Evolutionary conservation across 2,329 filamentous ascomycete species (phyloP).

Genomic region (Paraphaeosphaeria sporulosa): DNA sequence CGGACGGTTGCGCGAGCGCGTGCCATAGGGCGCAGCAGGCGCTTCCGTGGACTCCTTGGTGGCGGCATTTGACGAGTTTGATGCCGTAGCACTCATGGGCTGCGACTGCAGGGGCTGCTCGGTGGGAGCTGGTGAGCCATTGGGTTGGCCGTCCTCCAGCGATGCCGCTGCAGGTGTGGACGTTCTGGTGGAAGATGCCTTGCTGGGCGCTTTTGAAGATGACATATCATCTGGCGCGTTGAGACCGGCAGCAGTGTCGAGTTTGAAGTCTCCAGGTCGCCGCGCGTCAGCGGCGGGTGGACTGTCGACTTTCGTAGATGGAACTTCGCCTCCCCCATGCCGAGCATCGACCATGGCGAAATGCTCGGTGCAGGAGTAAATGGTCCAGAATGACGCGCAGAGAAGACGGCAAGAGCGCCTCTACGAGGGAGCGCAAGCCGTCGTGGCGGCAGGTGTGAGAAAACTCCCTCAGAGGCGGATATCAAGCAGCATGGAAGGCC

Average conservation of each 20-base stretch:
- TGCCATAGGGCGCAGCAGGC: slow-evolving; percentile 78
- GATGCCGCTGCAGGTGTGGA: slow-evolving; percentile 41
- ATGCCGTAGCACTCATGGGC: slow-evolving; percentile 36
- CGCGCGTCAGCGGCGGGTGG: slow-evolving; percentile 36
- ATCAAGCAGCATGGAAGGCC: slow-evolving; percentile 48
- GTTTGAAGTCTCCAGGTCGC: slow-evolving; percentile 40
- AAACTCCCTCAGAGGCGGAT: slow-evolving; percentile 39
- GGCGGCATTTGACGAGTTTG: slow-evolving; percentile 39
- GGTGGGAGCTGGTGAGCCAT: slow-evolving; percentile 36
- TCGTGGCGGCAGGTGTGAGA: slow-evolving; percentile 37
- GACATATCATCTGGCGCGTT: slow-evolving; percentile 36
- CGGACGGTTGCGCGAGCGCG: slow-evolving; percentile 87
- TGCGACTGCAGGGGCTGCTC: slow-evolving; percentile 40
- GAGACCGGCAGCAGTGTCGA: slow-evolving; percentile 30
- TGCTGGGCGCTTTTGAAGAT: slow-evolving; percentile 42
- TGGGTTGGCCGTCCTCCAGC: slow-evolving; percentile 33
- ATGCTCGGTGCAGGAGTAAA: slow-evolving; percentile 28
- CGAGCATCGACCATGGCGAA: slow-evolving; percentile 47
- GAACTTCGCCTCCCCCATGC: slow-evolving; percentile 46
- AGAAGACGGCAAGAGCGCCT: slow-evolving; percentile 30
- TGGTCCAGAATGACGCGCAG: slow-evolving; percentile 25
- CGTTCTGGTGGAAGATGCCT: slow-evolving; percentile 44
- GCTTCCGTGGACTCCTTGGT: slow-evolving; percentile 44
- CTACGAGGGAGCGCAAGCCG: slow-evolving; percentile 31
- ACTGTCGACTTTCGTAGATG: slow-evolving; percentile 40